Evolutionary conservation across 1,284 basidiomycete species (phyloP).

Genomic region (Ganoderma lucidum): DNA sequence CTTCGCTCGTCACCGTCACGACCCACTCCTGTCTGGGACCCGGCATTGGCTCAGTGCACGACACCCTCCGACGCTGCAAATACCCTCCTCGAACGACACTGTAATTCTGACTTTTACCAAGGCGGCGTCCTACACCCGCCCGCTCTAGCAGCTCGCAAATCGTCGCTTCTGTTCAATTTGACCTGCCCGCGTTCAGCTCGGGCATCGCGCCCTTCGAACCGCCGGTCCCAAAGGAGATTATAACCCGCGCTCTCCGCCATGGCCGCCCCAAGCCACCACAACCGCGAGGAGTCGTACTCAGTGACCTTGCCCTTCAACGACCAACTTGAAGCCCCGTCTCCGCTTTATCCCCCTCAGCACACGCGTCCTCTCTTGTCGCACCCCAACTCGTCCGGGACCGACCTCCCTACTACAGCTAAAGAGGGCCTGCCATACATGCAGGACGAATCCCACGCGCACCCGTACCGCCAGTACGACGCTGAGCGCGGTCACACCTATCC

Average conservation of each 20-base stretch:
- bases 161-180: not conserved
- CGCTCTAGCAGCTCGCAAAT: not conserved
- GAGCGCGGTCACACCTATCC: slow-evolving; percentile 34
- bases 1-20: not conserved
- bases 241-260: not conserved
- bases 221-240: not conserved
- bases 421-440: slow-evolving; percentile 22
- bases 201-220: not conserved
- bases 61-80: not conserved
- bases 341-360: slow-evolving; percentile 29
- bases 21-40: not conserved
- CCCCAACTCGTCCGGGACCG: slow-evolving; percentile 12
- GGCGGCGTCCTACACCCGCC: not conserved
- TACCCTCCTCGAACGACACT: not conserved
- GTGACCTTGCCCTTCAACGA: slow-evolving; percentile 28
- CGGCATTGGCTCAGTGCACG: not conserved
- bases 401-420: not conserved
- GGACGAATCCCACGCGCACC: slow-evolving; percentile 27
- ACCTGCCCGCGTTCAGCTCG: not conserved
- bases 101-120: not conserved
- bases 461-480: slow-evolving; percentile 35
- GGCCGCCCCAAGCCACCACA: slow-evolving; percentile 7
- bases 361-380: slow-evolving; percentile 27
- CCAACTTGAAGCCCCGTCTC: slow-evolving; percentile 11
- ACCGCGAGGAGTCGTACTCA: slow-evolving; percentile 18